These are phyloP conservation scores for Angomonas ambiguus DNA, from an alignment of 208 protist genomes.

Conservation along the genomic window DNA sequence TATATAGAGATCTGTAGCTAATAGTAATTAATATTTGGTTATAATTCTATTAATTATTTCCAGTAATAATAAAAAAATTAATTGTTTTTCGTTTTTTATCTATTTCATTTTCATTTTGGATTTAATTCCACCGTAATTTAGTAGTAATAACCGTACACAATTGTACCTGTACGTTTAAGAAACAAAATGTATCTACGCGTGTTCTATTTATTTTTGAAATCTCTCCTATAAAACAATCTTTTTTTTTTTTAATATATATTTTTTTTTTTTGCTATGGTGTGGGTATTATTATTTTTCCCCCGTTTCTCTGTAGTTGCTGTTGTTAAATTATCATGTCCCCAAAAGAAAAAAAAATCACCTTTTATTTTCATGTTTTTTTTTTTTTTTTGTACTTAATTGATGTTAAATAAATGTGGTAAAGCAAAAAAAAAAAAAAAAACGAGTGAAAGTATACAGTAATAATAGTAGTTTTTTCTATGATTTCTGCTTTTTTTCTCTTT, in stretches of 20 bases:
- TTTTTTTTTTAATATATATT: not conserved
- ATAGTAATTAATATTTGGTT: too few relatives aligned
- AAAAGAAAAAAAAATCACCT: not conserved
- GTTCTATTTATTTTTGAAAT: not conserved
- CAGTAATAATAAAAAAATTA: too few relatives aligned
- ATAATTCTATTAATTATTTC: too few relatives aligned
- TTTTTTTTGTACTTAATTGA: not conserved
- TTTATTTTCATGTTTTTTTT: conserved; percentile 1
- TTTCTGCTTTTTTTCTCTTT: not conserved
- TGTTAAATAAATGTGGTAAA: not conserved
- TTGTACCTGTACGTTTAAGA: too few relatives aligned
- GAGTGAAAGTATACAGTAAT: too few relatives aligned
- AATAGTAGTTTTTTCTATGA: too few relatives aligned
- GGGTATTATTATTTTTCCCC: not conserved
- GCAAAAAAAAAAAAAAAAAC: not conserved
- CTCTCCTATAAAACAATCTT: not conserved
- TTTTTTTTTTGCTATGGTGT: not conserved
- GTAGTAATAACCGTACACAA: too few relatives aligned
- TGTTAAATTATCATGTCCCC: not conserved
- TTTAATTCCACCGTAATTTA: not conserved
- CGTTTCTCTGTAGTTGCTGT: not conserved
- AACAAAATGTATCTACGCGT: not conserved
- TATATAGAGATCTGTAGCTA: too few relatives aligned
- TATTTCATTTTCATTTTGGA: not conserved
- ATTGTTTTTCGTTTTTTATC: not conserved